Percentiles rank a stretch among this genome's conserved stretches.
phyloP scores from a whole-genome alignment of 2,329 filamentous ascomycete species.

The Pseudocercospora fijiensis region DNA sequence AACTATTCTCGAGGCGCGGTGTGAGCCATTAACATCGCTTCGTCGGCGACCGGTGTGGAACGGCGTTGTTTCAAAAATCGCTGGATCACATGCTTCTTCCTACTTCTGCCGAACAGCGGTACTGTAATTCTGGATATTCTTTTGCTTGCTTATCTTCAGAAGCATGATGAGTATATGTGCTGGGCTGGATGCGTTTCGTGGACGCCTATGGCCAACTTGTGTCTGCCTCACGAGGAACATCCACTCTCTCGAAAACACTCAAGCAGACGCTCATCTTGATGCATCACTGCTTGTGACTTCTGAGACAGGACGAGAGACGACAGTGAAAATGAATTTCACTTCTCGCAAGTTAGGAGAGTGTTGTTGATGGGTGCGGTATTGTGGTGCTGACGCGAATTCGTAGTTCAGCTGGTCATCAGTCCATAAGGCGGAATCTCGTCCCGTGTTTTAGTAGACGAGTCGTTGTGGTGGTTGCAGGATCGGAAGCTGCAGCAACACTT shows the following conservation, averaged over 20 bases:
- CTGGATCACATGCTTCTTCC: background rate
- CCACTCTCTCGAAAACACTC: background rate
- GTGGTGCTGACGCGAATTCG: conserved; percentile 2
- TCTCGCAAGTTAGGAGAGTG: conserved; percentile 4
- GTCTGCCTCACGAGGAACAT: no score
- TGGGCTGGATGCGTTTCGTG: no score
- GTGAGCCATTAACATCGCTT: conserved; percentile 3
- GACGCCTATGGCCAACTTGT: no score
- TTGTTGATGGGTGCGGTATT: conserved; percentile 15
- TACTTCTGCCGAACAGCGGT: background rate
- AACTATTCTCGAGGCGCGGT: conserved; percentile 3
- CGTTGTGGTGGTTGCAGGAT: background rate
- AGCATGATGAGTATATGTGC: no score
- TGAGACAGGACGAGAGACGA: background rate
- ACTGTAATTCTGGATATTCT: background rate
- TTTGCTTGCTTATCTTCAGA: background rate
- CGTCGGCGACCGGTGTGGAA: background rate
- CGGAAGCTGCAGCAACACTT: no score
- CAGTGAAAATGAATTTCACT: no score
- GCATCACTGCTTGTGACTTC: background rate
- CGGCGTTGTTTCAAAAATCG: background rate
- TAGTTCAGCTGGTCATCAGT: conserved; percentile 11
- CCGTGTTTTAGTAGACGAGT: background rate
- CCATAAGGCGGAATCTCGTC: conserved; percentile 8
- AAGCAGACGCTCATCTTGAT: background rate